These are phyloP conservation scores for Penicillium sp. DNA, from an alignment of 2,329 filamentous ascomycete genomes.

Conservation along the genomic window DNA sequence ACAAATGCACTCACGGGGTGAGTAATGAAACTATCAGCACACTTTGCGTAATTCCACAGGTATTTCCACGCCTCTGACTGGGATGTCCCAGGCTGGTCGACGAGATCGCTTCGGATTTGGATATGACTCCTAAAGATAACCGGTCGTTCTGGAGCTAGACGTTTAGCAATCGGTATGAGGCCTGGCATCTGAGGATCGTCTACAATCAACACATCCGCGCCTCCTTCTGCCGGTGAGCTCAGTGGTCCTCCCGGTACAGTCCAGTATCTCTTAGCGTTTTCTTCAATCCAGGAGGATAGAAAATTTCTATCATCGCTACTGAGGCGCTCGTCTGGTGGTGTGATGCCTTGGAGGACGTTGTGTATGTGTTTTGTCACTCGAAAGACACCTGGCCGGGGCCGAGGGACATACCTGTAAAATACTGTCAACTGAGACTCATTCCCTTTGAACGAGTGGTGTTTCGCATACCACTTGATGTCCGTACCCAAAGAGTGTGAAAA, in stretches of 20 bases:
- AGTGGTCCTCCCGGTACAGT: constrained; percentile 69
- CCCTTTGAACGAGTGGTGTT: background rate
- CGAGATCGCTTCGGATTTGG: constrained; percentile 75
- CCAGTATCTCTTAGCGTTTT: constrained; percentile 78
- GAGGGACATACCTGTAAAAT: constrained; percentile 67
- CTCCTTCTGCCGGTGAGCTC: constrained; percentile 65
- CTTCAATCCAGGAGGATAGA: constrained; percentile 72
- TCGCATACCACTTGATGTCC: constrained; percentile 71
- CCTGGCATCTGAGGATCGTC: constrained; percentile 86
- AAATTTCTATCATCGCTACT: constrained; percentile 62
- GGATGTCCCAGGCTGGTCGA: constrained; percentile 64
- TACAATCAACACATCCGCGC: constrained; percentile 75
- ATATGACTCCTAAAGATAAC: constrained; percentile 83
- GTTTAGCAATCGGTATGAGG: constrained; percentile 75
- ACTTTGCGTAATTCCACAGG: constrained; percentile 71
- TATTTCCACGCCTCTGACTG: constrained; percentile 76
- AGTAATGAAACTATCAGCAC: constrained; percentile 77
- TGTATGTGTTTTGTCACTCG: constrained; percentile 84
- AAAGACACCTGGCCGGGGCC: constrained; percentile 77
- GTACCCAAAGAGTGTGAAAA: constrained; percentile 69
- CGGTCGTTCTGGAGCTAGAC: constrained; percentile 70
- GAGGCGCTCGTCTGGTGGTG: constrained; percentile 66
- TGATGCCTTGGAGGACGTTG: constrained; percentile 84
- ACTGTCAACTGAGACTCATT: background rate
- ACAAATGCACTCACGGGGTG: constrained; percentile 79